Evolutionary conservation across 192 early-diverging fungal species (phyloP).

Genomic region (Dispira parvispora): DNA sequence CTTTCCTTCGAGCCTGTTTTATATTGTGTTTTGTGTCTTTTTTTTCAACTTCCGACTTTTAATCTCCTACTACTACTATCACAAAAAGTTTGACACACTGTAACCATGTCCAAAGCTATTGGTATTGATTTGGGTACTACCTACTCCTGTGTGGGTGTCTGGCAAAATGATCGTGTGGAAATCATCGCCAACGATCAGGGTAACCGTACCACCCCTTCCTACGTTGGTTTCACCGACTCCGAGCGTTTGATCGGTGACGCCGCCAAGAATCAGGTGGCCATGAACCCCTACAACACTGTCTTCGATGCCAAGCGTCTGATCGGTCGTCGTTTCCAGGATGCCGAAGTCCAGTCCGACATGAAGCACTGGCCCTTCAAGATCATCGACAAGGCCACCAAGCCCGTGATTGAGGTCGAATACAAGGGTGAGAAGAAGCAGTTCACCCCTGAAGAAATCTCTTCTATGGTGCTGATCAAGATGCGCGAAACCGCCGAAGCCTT

Average conservation of each 20-base stretch:
- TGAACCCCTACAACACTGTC: conserved; percentile 81
- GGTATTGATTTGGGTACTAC: conserved; percentile 96
- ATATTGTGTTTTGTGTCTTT: no score
- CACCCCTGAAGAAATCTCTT: conserved; percentile 91
- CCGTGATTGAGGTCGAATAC: conserved; percentile 61
- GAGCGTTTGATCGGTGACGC: conserved; percentile 88
- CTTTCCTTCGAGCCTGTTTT: no score
- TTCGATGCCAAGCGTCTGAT: conserved; percentile 89
- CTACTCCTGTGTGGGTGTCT: conserved; percentile 85
- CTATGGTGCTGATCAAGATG: conserved; percentile 93
- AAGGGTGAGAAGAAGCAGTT: conserved; percentile 80
- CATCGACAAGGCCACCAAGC: conserved; percentile 63
- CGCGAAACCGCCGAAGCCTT: conserved; percentile 85
- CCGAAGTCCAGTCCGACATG: conserved; percentile 81
- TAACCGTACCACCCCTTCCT: conserved; percentile 87
- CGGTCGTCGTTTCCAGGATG: conserved; percentile 76
- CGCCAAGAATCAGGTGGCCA: conserved; percentile 85
- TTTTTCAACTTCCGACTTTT: background rate
- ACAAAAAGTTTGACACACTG: background rate
- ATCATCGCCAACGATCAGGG: conserved; percentile 98
- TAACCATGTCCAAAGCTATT: conserved; percentile 31
- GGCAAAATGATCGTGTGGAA: conserved; percentile 87
- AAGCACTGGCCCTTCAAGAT: conserved; percentile 93
- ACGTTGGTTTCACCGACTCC: conserved; percentile 81
- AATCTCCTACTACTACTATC: background rate